phyloP scores from a whole-genome alignment of 192 early-diverging fungal species.

The Pilobolus umbonatus region DNA sequence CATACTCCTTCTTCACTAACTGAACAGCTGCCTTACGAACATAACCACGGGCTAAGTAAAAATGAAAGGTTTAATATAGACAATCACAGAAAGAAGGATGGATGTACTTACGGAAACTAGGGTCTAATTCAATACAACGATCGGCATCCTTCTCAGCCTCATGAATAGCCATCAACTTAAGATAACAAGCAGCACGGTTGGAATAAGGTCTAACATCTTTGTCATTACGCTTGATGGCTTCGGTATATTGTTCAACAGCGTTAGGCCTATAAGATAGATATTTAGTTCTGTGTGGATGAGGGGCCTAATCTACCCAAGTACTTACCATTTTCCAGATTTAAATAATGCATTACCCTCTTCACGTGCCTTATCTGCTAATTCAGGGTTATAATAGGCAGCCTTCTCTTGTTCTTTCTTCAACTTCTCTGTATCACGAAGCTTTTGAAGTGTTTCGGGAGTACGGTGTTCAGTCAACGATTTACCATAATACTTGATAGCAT shows the following conservation, averaged over 20 bases:
- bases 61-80: too few relatives aligned
- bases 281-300: background rate
- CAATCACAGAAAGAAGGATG: too few relatives aligned
- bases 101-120: constrained; percentile 64
- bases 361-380: constrained; percentile 83
- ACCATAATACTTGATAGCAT: constrained; percentile 89
- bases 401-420: constrained; percentile 72
- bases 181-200: constrained; percentile 95
- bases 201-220: constrained; percentile 86
- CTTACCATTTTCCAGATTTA: constrained; percentile 75
- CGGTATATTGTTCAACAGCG: constrained; percentile 89
- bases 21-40: constrained; percentile 92
- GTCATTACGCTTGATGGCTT: constrained; percentile 96
- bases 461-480: constrained; percentile 96
- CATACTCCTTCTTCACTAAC: constrained; percentile 84
- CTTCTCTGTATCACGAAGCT: constrained; percentile 86
- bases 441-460: constrained; percentile 84
- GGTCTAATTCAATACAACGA: constrained; percentile 78
- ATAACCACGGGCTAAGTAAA: constrained; percentile 74
- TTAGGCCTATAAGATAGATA: constrained; percentile 37
- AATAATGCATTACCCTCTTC: constrained; percentile 91
- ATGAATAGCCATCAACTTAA: constrained; percentile 87
- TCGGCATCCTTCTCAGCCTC: constrained; percentile 97
- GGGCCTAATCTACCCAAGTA: background rate
- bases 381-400: constrained; percentile 80